phyloP scores from a whole-genome alignment of 148 eudicot genomes.

The Spergularia marina region DNA sequence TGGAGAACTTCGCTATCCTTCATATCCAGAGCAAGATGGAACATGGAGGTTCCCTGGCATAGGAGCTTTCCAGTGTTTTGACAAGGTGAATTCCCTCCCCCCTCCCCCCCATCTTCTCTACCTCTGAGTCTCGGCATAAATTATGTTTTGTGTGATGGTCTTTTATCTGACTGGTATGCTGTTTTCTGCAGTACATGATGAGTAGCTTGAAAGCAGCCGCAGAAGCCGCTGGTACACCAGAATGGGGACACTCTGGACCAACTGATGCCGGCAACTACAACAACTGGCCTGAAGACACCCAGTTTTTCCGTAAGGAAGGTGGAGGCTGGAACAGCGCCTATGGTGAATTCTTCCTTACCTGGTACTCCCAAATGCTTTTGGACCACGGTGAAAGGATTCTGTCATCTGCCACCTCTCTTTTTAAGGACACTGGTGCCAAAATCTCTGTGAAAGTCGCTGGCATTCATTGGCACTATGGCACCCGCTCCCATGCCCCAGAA shows the following conservation, averaged over 20 bases:
- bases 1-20: slow-evolving; percentile 97
- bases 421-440: slow-evolving; percentile 50
- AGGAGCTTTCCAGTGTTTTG: slow-evolving; percentile 95
- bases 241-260: slow-evolving; percentile 93
- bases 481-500: slow-evolving; percentile 91
- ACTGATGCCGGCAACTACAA: slow-evolving; percentile 90
- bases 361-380: slow-evolving; percentile 89
- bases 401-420: slow-evolving; percentile 48
- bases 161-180: background rate
- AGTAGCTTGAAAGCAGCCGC: slow-evolving; percentile 84
- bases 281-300: slow-evolving; percentile 98
- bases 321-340: slow-evolving; percentile 75
- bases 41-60: slow-evolving; percentile 95
- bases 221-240: slow-evolving; percentile 77
- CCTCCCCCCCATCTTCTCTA: too few species aligned
- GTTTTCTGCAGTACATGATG: slow-evolving; percentile 67
- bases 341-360: slow-evolving; percentile 88
- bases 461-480: slow-evolving; percentile 96
- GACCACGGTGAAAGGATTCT: slow-evolving; percentile 77
- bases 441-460: slow-evolving; percentile 90
- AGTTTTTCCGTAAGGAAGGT: slow-evolving; percentile 70
- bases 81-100: slow-evolving; percentile 48
- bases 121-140: background rate
- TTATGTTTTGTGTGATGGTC: background rate
- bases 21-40: slow-evolving; percentile 91